A percentile compares a stretch with the other conserved stretches of the same genome.
These are phyloP conservation scores for Globisporangium middletonii DNA, from an alignment of 352 stramenopile species.

Conservation along the genomic window DNA sequence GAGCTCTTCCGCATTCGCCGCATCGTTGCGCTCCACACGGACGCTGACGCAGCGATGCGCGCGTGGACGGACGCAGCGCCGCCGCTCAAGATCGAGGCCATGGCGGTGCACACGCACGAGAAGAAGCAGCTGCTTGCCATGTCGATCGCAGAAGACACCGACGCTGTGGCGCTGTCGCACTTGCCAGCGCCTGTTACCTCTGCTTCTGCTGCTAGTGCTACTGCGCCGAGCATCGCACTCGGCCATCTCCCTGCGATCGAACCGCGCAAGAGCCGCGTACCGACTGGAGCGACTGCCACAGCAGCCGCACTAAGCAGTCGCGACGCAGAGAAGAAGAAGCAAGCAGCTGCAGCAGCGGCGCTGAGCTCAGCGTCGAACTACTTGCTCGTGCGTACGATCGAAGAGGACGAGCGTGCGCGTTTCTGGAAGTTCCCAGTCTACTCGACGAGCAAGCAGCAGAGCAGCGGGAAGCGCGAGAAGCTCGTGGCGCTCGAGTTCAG, in stretches of 20 bases:
- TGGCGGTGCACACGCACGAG: conserved; percentile 65
- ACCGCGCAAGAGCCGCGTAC: conserved; percentile 9
- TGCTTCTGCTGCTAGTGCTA: not conserved
- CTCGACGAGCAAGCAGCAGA: conserved; percentile 59
- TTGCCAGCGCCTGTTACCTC: not conserved
- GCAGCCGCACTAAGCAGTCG: not conserved
- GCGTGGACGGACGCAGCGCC: not conserved
- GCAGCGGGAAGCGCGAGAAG: conserved; percentile 36
- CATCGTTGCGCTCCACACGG: conserved; percentile 33
- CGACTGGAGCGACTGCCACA: not conserved
- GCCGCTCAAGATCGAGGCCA: conserved; percentile 38
- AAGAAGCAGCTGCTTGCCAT: conserved; percentile 74
- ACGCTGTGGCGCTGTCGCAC: not conserved
- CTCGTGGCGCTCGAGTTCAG: conserved; percentile 70
- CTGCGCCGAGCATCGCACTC: conserved; percentile 20
- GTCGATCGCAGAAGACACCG: conserved; percentile 22
- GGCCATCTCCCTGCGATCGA: conserved; percentile 11
- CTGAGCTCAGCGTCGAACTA: conserved; percentile 25
- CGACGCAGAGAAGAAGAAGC: conserved; percentile 3
- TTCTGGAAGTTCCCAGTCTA: conserved; percentile 68
- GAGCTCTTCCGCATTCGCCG: conserved; percentile 75
- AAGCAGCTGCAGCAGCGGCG: not conserved
- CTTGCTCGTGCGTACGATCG: conserved; percentile 64
- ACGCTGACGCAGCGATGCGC: not conserved
- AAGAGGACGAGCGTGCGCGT: conserved; percentile 62